Evolutionary conservation across 176 grass and related monocot genomes (phyloP).

Genomic region (Thinopyrum elongatum): DNA sequence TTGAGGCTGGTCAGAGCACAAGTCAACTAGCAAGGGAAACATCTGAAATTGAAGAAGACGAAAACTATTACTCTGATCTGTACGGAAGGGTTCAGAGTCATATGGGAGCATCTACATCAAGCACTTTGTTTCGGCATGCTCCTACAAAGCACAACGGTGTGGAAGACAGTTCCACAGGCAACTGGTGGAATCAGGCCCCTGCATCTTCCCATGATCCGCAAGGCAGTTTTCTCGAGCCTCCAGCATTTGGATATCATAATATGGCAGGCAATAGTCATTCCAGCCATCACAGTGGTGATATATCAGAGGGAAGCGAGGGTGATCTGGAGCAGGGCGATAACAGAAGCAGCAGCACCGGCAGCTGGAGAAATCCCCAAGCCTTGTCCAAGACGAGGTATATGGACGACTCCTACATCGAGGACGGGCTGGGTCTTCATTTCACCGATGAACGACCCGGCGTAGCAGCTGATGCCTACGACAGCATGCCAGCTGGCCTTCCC

Average conservation of each 20-base stretch:
- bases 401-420: conserved; percentile 58
- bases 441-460: conserved; percentile 23
- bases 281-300: conserved; percentile 39
- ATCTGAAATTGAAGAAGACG: conserved; percentile 49
- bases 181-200: conserved; percentile 51
- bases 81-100: conserved; percentile 50
- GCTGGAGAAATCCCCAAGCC: conserved; percentile 11
- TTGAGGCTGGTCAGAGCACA: conserved; percentile 8
- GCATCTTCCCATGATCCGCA: conserved; percentile 24
- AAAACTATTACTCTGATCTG: conserved; percentile 13
- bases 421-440: conserved; percentile 68
- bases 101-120: conserved; percentile 77
- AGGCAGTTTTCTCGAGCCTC: conserved; percentile 72
- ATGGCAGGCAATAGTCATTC: background rate
- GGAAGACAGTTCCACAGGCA: conserved; percentile 15
- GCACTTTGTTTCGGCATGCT: conserved; percentile 44
- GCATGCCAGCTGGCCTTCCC: conserved; percentile 38
- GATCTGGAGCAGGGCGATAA: conserved; percentile 30
- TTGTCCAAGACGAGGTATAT: conserved; percentile 71
- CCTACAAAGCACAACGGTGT: background rate
- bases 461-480: conserved; percentile 29
- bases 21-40: conserved; percentile 15
- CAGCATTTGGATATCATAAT: conserved; percentile 35
- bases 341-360: conserved; percentile 17
- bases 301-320: conserved; percentile 32